phyloP scores from a whole-genome alignment of 768 basidiomycete genomes.

The Serpula lacrymans region DNA sequence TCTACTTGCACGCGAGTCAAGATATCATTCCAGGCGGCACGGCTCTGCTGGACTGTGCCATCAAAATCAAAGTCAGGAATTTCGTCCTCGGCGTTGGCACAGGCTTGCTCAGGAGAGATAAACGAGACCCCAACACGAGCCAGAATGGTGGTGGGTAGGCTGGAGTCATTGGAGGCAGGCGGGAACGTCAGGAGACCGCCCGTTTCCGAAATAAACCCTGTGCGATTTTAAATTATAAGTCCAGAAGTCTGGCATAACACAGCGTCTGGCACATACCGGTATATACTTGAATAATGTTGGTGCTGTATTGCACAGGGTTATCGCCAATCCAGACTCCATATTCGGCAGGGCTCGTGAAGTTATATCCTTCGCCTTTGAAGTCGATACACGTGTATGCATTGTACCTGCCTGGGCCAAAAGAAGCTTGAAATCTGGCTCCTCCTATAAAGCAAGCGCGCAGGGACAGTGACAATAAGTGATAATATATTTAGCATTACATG shows the following conservation, averaged over 20 bases:
- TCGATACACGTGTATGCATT: conserved; percentile 57
- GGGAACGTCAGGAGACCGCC: conserved; percentile 53
- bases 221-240: not conserved
- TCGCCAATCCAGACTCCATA: conserved; percentile 54
- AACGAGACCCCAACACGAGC: conserved; percentile 65
- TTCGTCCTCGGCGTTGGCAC: conserved; percentile 57
- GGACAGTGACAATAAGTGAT: conserved; percentile 1
- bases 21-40: conserved; percentile 55
- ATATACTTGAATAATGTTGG: conserved; percentile 46
- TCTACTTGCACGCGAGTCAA: conserved; percentile 54
- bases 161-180: conserved; percentile 32
- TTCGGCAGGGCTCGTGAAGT: conserved; percentile 45
- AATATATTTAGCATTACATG: not conserved
- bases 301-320: conserved; percentile 44
- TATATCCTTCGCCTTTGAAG: conserved; percentile 52
- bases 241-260: not conserved
- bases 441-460: conserved; percentile 16
- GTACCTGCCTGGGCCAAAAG: conserved; percentile 60
- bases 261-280: conserved; percentile 33
- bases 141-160: conserved; percentile 41
- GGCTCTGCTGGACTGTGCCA: conserved; percentile 37
- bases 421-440: conserved; percentile 44
- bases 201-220: conserved; percentile 48
- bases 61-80: conserved; percentile 58
- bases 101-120: conserved; percentile 58